phyloP scores from a whole-genome alignment of 768 basidiomycete species.

The Boletales sp. region DNA sequence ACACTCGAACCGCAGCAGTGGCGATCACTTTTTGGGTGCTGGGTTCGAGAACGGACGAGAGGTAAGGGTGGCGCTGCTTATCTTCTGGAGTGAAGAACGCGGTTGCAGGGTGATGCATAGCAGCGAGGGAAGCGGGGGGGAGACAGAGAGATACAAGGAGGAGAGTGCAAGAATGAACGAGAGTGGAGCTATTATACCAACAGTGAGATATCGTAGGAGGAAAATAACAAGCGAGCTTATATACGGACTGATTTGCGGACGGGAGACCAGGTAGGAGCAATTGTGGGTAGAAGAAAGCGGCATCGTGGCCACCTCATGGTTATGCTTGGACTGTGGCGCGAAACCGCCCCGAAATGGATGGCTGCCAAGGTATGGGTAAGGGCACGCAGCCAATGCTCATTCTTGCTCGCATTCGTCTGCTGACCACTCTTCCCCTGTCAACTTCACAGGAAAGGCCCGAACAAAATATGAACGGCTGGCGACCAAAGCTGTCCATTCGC shows the following conservation, averaged over 20 bases:
- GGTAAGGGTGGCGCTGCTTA: constrained; percentile 37
- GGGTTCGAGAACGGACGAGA: constrained; percentile 37
- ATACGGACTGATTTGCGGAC: constrained; percentile 29
- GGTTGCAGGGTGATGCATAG: constrained; percentile 30
- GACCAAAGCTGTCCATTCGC: constrained; percentile 21
- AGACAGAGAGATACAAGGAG: background rate
- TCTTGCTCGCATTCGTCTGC: constrained; percentile 12
- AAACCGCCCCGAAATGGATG: constrained; percentile 28
- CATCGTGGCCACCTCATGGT: constrained; percentile 35
- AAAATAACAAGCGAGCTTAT: constrained; percentile 23
- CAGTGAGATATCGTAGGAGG: constrained; percentile 15
- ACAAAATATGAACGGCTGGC: constrained; percentile 11
- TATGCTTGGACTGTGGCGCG: constrained; percentile 30
- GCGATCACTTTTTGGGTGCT: constrained; percentile 47
- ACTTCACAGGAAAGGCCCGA: constrained; percentile 18
- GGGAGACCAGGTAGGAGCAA: constrained; percentile 18
- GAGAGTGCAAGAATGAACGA: constrained; percentile 16
- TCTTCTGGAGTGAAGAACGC: constrained; percentile 35
- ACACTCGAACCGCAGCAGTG: constrained; percentile 54
- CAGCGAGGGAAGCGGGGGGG: constrained; percentile 3
- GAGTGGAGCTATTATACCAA: constrained; percentile 5
- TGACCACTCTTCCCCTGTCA: constrained; percentile 16
- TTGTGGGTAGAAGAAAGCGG: constrained; percentile 28
- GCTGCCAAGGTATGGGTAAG: constrained; percentile 24
- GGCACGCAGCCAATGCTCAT: constrained; percentile 20